These are phyloP conservation scores for Cladosporium sp. DNA, from an alignment of 2,329 filamentous ascomycete species.

Conservation along the genomic window DNA sequence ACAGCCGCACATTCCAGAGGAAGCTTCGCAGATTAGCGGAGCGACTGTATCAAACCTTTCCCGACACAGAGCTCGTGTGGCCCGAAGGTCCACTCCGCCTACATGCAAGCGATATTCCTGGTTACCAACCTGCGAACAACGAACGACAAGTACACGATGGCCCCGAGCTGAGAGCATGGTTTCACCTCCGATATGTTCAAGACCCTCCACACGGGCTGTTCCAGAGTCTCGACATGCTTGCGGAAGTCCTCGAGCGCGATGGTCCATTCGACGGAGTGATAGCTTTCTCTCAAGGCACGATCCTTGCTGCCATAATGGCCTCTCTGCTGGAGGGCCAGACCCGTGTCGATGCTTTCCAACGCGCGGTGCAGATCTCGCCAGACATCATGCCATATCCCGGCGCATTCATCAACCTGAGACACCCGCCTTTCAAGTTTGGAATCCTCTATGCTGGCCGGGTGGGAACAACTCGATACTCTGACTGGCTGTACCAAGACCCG, in stretches of 20 bases:
- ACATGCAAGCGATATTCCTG: constrained; percentile 48
- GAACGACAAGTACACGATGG: neutral
- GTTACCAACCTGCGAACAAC: neutral
- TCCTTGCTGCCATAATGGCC: constrained; percentile 70
- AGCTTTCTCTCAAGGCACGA: constrained; percentile 81
- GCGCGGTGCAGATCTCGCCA: constrained; percentile 25
- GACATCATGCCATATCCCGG: constrained; percentile 56
- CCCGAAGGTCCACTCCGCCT: constrained; percentile 48
- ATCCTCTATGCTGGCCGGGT: constrained; percentile 79
- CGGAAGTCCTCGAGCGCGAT: constrained; percentile 59
- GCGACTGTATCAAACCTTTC: constrained; percentile 71
- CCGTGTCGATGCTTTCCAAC: neutral
- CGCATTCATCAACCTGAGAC: constrained; percentile 47
- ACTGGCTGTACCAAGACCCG: constrained; percentile 73
- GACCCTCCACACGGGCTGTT: constrained; percentile 53
- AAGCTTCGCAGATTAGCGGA: constrained; percentile 90
- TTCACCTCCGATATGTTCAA: constrained; percentile 3
- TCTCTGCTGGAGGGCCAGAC: constrained; percentile 61
- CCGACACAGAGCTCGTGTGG: constrained; percentile 46
- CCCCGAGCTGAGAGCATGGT: constrained; percentile 15
- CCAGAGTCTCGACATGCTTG: constrained; percentile 65
- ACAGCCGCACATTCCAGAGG: constrained; percentile 76
- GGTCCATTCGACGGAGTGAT: constrained; percentile 75
- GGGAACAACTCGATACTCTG: constrained; percentile 52
- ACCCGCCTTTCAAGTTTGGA: constrained; percentile 67